A percentile compares a stretch with the other conserved stretches of the same genome.
phyloP scores from a whole-genome alignment of 2,329 filamentous ascomycete species.

The Aureobasidium namibiae region DNA sequence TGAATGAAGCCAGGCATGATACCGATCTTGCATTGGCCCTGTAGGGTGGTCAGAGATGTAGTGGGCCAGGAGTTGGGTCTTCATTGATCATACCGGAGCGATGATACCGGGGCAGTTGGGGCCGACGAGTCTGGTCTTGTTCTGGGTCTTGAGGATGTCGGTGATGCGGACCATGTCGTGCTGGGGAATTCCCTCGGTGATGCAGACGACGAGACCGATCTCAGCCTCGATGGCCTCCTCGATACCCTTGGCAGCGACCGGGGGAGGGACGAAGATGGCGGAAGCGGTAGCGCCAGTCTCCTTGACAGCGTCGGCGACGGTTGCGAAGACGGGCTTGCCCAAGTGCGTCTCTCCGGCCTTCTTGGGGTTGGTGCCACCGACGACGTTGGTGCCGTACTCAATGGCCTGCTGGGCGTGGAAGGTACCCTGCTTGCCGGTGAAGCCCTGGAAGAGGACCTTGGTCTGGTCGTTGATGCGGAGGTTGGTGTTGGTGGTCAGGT shows the following conservation, averaged over 20 bases:
- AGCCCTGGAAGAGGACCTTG: constrained; percentile 93
- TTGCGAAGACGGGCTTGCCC: constrained; percentile 85
- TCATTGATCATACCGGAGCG: constrained; percentile 48
- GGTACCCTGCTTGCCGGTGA: constrained; percentile 66
- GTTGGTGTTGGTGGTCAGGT: constrained; percentile 46
- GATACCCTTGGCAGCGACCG: constrained; percentile 86
- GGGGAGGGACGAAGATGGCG: constrained; percentile 94
- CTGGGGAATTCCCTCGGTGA: constrained; percentile 96
- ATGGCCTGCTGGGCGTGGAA: constrained; percentile 98
- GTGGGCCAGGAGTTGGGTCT: background rate
- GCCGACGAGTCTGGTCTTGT: constrained; percentile 91
- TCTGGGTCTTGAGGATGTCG: constrained; percentile 93
- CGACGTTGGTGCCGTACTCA: constrained; percentile 96
- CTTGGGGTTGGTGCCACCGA: constrained; percentile 98
- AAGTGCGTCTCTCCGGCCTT: constrained; percentile 90
- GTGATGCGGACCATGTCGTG: constrained; percentile 99
- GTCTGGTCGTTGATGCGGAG: constrained; percentile 88
- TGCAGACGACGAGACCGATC: constrained; percentile 90
- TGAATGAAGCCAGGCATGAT: constrained; percentile 99
- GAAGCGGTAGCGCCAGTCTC: constrained; percentile 84
- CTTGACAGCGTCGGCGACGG: constrained; percentile 80
- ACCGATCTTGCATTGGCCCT: constrained; percentile 98
- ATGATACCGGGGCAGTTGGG: constrained; percentile 99
- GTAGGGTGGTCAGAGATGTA: constrained; percentile 1
- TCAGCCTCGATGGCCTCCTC: constrained; percentile 93